Evolutionary conservation across 2,329 filamentous ascomycete genomes (phyloP), one percentile per base, ranked within the genome.

Genomic region (Aureobasidium vineae): DNA sequence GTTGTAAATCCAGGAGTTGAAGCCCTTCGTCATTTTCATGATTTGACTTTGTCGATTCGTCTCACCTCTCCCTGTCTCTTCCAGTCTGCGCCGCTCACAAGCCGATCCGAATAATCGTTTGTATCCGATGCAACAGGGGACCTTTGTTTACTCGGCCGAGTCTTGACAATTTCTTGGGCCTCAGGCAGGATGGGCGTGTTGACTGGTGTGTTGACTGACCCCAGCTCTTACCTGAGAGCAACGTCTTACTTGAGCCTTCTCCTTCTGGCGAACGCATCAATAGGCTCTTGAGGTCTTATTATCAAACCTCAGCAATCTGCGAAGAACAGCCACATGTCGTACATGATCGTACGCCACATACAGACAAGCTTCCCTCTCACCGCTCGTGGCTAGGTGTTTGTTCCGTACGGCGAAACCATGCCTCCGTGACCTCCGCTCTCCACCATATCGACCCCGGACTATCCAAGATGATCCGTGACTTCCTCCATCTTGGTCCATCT

Each of bases 321-420:
- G 59, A 52, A 6, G 19, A 40, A 49, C 57, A 11, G 31, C 41
- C 59, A 52, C 33, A 63, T n/a, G 60, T 53, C 33, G 26, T 54
- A 16, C 43, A 33, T 26, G 38, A 38, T 53, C 49, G 15, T 36
- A 33, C 41, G 26, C 40, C 13, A 47, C 56, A 40, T 2, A 47
- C 41, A 40, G 28, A 63, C 59, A 63, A 63, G 45, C 43, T 41
- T 40, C 40, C 11, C 21, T 16, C 19, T 52, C 45, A 64, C 60
- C 60, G 45, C 60, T n/a, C 16, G 45, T 15, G 36, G 31, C 45
- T 23, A 43, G 33, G 33, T 47, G 11, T 45, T 43, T 53, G 61
- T 54, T 64, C 47, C 61, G 61, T 28, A 54, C 61, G 61, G 61
- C 61, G 61, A 64, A 64, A 64, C 61, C 45, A 54, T 64, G 38